These are phyloP conservation scores for Nannizzia gypsea DNA, from an alignment of 2,329 filamentous ascomycete species.

Conservation along the genomic window DNA sequence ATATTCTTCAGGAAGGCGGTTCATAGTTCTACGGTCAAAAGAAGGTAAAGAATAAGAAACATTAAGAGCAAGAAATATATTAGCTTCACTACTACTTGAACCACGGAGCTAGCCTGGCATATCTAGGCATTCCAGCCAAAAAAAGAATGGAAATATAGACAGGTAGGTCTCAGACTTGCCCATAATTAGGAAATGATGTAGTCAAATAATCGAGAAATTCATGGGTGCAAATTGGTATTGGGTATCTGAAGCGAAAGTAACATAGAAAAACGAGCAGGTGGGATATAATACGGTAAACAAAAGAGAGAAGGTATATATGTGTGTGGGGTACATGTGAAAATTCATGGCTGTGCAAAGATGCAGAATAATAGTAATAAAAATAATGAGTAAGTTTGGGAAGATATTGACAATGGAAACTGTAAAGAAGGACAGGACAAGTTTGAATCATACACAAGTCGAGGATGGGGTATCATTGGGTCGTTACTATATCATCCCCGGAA, in stretches of 20 bases:
- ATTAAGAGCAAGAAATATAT: not conserved
- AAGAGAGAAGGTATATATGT: not conserved
- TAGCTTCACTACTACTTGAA: not conserved
- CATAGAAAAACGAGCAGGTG: not conserved
- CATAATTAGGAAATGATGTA: not conserved
- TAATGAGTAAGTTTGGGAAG: not conserved
- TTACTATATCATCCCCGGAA: slow-evolving; percentile 2
- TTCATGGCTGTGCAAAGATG: not conserved
- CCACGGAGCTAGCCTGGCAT: not conserved
- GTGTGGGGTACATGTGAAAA: not conserved
- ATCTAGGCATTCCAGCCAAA: slow-evolving; percentile 22
- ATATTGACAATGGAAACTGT: not conserved
- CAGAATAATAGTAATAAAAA: not conserved
- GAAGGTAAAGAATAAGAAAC: not conserved
- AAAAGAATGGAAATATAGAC: slow-evolving; percentile 49
- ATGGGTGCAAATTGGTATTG: not conserved
- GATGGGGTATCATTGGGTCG: not conserved
- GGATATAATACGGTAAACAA: not conserved
- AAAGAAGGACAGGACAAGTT: not conserved
- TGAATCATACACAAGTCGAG: not conserved
- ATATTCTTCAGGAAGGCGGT: too few species aligned
- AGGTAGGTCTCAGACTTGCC: slow-evolving; percentile 35
- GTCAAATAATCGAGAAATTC: not conserved
- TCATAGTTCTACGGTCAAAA: too few species aligned
- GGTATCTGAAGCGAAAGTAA: not conserved